Evolutionary conservation across 495 filamentous ascomycete genomes (phyloP).

Genomic region (Aspergillus indologenus): DNA sequence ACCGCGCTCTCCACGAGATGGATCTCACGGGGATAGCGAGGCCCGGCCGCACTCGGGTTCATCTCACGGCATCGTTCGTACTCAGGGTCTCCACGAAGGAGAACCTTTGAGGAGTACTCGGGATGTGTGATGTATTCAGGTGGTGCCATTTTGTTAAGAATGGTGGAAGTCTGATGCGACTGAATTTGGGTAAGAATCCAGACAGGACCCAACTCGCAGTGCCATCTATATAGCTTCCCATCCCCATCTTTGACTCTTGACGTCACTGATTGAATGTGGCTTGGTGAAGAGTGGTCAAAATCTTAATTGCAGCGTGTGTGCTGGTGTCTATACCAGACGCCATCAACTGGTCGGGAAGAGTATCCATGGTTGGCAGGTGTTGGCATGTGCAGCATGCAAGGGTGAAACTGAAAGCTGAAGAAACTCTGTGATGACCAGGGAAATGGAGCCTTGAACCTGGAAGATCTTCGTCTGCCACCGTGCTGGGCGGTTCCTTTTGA

Average conservation of each 20-base stretch:
- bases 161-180: background rate
- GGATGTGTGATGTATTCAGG: background rate
- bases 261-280: background rate
- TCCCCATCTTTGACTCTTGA: background rate
- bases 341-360: background rate
- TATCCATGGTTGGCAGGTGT: background rate
- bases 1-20: background rate
- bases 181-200: background rate
- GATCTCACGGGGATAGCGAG: background rate
- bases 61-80: slow-evolving; percentile 1
- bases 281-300: background rate
- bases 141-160: background rate
- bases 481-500: background rate
- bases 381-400: background rate
- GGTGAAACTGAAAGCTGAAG: background rate
- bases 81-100: background rate
- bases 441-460: background rate
- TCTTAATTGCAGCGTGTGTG: background rate
- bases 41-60: background rate
- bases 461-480: background rate
- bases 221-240: background rate
- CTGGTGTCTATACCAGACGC: background rate
- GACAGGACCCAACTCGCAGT: background rate
- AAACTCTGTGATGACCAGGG: background rate
- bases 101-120: slow-evolving; percentile 7